Evolutionary conservation across 257 asterid genomes (phyloP).

Genomic region (Lavandula angustifolia): DNA sequence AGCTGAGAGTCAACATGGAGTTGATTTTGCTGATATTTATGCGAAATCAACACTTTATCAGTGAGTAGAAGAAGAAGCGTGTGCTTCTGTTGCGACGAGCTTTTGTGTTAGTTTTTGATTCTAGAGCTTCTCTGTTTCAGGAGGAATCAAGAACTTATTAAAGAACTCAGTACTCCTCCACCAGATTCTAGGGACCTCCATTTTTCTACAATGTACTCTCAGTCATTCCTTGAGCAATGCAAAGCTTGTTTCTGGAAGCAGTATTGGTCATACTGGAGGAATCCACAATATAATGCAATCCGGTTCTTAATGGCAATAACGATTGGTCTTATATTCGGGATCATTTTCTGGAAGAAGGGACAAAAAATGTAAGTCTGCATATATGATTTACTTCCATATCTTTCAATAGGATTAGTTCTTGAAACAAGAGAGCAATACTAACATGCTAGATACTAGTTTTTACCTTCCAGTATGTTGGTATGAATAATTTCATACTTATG

Average conservation of each 20-base stretch:
- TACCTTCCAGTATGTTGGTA: not conserved
- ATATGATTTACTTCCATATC: not conserved
- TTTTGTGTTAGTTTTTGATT: not conserved
- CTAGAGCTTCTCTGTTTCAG: conserved; percentile 26
- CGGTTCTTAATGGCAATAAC: conserved; percentile 43
- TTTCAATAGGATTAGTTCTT: not conserved
- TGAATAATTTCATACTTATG: not conserved
- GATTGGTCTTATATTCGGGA: conserved; percentile 48
- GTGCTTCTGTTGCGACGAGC: not conserved
- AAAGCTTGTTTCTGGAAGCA: conserved; percentile 66
- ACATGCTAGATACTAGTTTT: not conserved
- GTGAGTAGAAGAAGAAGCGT: conserved; percentile 30
- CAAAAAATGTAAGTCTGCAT: conserved; percentile 32
- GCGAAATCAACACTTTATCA: conserved; percentile 46
- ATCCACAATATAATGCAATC: conserved; percentile 47
- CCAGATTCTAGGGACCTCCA: conserved; percentile 48
- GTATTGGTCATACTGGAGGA: conserved; percentile 54
- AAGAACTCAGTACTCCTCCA: conserved; percentile 50
- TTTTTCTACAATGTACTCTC: conserved; percentile 48
- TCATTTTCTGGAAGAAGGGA: conserved; percentile 52
- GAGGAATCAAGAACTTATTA: conserved; percentile 47
- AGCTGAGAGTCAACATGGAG: conserved; percentile 42
- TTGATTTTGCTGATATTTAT: conserved; percentile 53
- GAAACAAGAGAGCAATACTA: not conserved
- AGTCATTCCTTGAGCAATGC: conserved; percentile 46